Evolutionary conservation across 192 early-diverging fungal species (phyloP).

Genomic region (Coemansia asiatica): DNA sequence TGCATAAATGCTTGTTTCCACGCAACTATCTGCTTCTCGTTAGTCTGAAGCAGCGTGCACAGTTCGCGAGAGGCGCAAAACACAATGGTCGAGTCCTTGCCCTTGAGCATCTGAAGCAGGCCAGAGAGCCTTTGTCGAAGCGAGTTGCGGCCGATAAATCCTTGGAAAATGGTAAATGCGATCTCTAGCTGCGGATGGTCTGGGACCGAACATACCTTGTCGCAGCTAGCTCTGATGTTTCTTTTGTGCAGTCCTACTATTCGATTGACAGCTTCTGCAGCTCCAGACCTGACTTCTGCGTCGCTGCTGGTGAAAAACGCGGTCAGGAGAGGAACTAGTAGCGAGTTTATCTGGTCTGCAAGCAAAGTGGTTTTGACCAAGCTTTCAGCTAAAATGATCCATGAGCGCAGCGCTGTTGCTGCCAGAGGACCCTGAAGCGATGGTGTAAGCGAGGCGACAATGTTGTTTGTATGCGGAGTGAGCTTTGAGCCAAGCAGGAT

Average conservation of each 20-base stretch:
- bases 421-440: conserved; percentile 27
- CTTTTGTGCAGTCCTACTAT: conserved; percentile 22
- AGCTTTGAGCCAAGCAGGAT: conserved; percentile 26
- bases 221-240: conserved; percentile 17
- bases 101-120: conserved; percentile 32
- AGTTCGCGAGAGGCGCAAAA: conserved; percentile 45
- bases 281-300: conserved; percentile 2
- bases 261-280: conserved; percentile 25
- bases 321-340: conserved; percentile 42
- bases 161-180: conserved; percentile 23
- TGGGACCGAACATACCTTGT: conserved; percentile 41
- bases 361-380: conserved; percentile 20
- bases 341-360: conserved; percentile 45
- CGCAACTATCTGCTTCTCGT: conserved; percentile 18
- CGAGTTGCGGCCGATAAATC: neutral
- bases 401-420: conserved; percentile 22
- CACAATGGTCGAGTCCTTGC: conserved; percentile 34
- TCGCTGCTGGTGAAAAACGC: conserved; percentile 17
- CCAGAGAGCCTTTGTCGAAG: conserved; percentile 22
- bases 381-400: conserved; percentile 38
- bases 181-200: conserved; percentile 40
- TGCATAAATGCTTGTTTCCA: conserved; percentile 40
- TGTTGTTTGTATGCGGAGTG: conserved; percentile 34
- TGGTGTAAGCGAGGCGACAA: conserved; percentile 47
- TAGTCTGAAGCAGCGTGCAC: conserved; percentile 17